Evolutionary conservation across 228 moss, liverwort and hornwort genomes (phyloP).

Genomic region (Sphagnum fallax): DNA sequence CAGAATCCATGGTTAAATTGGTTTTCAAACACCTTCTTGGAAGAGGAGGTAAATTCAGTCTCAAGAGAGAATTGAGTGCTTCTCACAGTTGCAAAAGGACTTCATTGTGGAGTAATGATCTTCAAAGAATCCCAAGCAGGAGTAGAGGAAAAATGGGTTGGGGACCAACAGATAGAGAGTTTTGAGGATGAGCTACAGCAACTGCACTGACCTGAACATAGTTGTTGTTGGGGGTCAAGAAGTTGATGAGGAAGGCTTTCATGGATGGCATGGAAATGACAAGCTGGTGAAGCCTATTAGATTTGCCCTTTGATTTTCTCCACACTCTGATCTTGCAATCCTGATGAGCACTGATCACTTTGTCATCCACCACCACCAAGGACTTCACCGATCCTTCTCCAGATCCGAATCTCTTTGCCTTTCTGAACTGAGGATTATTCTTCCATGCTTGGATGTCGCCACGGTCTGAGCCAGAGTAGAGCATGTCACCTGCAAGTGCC

Average conservation of each 20-base stretch:
- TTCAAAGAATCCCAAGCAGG: too few species aligned
- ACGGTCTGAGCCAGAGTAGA: constrained; percentile 44
- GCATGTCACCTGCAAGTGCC: constrained; percentile 18
- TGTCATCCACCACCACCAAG: constrained; percentile 33
- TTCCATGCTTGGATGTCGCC: constrained; percentile 35
- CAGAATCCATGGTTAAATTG: too few species aligned
- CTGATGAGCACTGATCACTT: constrained; percentile 74
- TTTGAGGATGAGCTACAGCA: too few species aligned
- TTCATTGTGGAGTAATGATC: too few species aligned
- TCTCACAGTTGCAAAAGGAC: too few species aligned
- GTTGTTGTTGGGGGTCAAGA: constrained; percentile 39
- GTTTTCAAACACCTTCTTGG: too few species aligned
- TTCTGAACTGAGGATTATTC: too few species aligned
- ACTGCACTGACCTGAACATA: constrained; percentile 37
- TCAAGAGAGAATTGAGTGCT: too few species aligned
- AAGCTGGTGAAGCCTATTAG: constrained; percentile 24
- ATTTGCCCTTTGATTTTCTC: constrained; percentile 22
- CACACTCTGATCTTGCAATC: constrained; percentile 83
- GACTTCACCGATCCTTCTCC: constrained; percentile 79
- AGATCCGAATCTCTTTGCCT: constrained; percentile 20
- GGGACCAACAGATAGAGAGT: too few species aligned
- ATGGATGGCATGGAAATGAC: constrained; percentile 60
- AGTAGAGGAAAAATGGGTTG: too few species aligned
- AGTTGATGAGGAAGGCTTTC: constrained; percentile 63
- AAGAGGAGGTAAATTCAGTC: too few species aligned